Conservation (phyloP, 176 grass and related monocot species). For the Ensete ventricosum region DNA sequence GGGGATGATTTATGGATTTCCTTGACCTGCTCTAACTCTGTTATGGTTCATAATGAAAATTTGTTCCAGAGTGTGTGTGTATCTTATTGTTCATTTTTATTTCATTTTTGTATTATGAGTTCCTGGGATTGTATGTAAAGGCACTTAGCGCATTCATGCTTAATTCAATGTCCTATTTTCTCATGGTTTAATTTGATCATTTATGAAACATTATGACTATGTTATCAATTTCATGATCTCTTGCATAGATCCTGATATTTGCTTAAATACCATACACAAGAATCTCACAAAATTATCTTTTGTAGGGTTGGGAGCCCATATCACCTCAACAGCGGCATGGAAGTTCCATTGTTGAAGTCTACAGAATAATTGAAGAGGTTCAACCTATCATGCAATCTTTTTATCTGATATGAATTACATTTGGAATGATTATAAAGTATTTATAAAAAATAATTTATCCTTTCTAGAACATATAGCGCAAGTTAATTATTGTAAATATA, state of each 20-base stretch:
- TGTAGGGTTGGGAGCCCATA: slow-evolving; percentile 92
- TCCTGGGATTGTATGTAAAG: neutral
- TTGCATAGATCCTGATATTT: neutral
- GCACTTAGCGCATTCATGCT: neutral
- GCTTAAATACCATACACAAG: neutral
- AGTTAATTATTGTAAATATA: neutral
- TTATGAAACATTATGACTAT: too few species aligned
- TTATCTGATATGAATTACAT: neutral
- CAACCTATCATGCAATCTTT: slow-evolving; percentile 7
- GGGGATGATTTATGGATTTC: too few species aligned
- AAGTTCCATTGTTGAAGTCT: slow-evolving; percentile 91
- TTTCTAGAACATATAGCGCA: too few species aligned
- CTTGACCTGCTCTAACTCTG: too few species aligned
- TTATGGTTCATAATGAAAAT: too few species aligned
- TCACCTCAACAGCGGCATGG: slow-evolving; percentile 93
- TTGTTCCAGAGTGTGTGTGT: too few species aligned
- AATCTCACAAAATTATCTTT: slow-evolving; percentile 2
- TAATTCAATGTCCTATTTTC: neutral
- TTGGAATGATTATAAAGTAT: neutral
- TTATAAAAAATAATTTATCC: neutral
- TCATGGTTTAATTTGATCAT: neutral
- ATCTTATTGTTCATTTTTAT: neutral
- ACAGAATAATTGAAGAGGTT: slow-evolving; percentile 98
- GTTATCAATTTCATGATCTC: neutral
- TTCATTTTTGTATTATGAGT: neutral